These are phyloP conservation scores for Syzygium aromaticum DNA, from an alignment of 345 rosid species.

Conservation along the genomic window DNA sequence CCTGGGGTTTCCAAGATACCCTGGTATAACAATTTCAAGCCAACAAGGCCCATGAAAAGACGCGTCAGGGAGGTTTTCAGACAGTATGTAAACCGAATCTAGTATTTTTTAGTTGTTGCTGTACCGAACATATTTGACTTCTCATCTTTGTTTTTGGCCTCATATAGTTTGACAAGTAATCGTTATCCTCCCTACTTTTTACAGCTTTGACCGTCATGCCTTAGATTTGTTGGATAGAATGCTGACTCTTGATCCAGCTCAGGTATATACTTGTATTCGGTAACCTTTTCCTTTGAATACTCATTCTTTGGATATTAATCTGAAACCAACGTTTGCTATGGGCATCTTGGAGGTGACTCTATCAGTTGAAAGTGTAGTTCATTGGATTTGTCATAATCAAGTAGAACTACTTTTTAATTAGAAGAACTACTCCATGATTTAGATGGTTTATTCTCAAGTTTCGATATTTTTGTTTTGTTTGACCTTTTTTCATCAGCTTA, in stretches of 20 bases:
- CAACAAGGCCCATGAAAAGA: conserved; percentile 64
- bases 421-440: neutral
- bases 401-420: neutral
- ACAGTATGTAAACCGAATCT: conserved; percentile 41
- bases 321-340: neutral
- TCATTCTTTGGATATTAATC: neutral
- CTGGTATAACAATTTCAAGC: conserved; percentile 69
- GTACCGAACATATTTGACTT: neutral
- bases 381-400: neutral
- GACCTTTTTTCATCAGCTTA: neutral
- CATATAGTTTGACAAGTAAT: neutral
- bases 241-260: conserved; percentile 83
- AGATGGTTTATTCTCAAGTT: neutral
- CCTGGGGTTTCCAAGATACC: conserved; percentile 72
- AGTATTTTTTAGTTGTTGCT: neutral
- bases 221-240: conserved; percentile 81
- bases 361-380: neutral
- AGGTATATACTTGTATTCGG: conserved; percentile 35
- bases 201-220: conserved; percentile 83
- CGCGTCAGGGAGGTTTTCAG: conserved; percentile 71
- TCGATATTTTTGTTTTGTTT: neutral
- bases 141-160: neutral
- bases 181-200: neutral
- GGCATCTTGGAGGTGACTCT: neutral
- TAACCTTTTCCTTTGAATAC: neutral